phyloP scores from a whole-genome alignment of 139 green algal species.

The Closterium sp. region DNA sequence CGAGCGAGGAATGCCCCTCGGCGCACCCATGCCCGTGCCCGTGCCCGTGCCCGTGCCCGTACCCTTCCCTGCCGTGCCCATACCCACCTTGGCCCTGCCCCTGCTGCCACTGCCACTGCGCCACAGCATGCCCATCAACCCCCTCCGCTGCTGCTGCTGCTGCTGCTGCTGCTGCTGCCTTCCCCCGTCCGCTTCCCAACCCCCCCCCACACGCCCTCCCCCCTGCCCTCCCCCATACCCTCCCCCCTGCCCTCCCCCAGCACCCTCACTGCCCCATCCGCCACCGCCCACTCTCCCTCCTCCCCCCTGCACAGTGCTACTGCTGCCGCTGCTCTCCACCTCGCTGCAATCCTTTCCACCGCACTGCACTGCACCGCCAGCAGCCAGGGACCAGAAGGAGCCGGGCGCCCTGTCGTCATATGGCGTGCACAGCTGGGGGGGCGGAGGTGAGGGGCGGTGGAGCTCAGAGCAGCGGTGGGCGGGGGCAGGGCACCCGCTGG shows the following conservation, averaged over 20 bases:
- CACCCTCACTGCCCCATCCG: not conserved
- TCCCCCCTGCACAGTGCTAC: not conserved
- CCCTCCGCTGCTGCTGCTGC: not conserved
- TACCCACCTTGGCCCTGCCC: not conserved
- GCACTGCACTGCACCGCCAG: not conserved
- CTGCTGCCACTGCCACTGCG: not conserved
- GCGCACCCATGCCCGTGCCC: too few relatives aligned
- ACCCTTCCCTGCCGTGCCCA: too few relatives aligned
- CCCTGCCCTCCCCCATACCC: not conserved
- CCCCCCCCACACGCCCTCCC: not conserved
- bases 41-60: too few relatives aligned
- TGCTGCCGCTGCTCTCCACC: not conserved
- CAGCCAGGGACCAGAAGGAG: not conserved
- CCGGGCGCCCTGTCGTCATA: not conserved
- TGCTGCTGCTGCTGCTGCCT: not conserved
- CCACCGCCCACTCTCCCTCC: not conserved
- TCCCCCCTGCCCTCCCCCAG: not conserved
- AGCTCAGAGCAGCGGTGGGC: not conserved
- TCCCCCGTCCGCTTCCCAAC: not conserved
- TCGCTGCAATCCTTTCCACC: not conserved
- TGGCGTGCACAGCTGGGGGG: too few relatives aligned
- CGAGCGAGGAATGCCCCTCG: not conserved
- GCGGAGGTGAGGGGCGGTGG: not conserved
- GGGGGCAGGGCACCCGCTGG: not conserved
- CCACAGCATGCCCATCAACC: not conserved